Base-by-base conservation (phyloP, 1,284 basidiomycete species). In the Cryptococcus neoformans region DNA sequence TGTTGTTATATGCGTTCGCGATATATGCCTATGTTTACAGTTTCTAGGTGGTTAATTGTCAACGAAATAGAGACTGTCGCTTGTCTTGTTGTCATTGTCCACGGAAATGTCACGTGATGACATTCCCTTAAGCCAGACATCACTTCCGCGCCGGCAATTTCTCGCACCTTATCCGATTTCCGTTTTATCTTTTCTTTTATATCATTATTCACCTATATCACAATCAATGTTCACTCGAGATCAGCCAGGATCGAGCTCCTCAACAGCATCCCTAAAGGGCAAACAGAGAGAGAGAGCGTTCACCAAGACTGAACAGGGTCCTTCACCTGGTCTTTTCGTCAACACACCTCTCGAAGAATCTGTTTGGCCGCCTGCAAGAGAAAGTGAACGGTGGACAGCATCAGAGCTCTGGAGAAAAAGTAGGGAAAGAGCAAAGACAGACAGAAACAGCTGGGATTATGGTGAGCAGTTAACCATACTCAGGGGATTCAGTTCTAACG, bases 391-490 rank as follows among this genome's bases (percentile, higher is more conserved):
- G 42, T 68, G 69, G 67, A 66, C 62, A 10, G 55, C 57, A 8
- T 38, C 55, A 9, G 51, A 50, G 2, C 6, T 66, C 40, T 77
- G 76, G 76, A 59, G 61, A 36, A 64, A 66, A 41, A 72, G 69
- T 57, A 62, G 86, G 84, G 83, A 73, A 77, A 78, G 83, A 69
- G 72, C 77, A 44, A 78, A 80, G 68, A 76, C 78, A 73, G 84
- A 89, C 79, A 87, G 83, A 74, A 83, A 85, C 69, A 87, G 82
- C 70, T 82, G 89, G 72, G 83, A 88, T 73, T 92, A 88, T 79
- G 69, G 78, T 78, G 51, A 36, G 76, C 65, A 10, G 38, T 36
- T 36, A 28, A 6, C 7, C 8, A 9, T 41, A 39, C 17, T 41
- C n/a, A 16, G 39, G 5, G 46, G 17, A 36, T 41, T 28, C 28